Conservation (phyloP, 2,329 filamentous ascomycete genomes). For the Cladobotryum protrusum region DNA sequence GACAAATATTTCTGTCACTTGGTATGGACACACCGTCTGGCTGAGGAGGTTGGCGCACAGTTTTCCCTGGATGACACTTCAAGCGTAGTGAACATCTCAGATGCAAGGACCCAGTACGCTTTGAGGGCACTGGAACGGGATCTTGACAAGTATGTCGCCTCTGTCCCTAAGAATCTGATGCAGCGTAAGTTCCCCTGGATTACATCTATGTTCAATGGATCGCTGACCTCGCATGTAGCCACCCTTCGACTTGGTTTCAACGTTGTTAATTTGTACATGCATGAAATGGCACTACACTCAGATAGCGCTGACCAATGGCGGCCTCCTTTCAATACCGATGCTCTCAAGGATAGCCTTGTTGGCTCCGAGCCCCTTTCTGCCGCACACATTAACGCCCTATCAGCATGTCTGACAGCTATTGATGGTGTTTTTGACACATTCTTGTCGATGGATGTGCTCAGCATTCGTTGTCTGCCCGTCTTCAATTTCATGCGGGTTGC, state of each 20-base stretch:
- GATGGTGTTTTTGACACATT: slow-evolving; percentile 63
- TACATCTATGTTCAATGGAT: neutral
- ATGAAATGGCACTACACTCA: slow-evolving; percentile 66
- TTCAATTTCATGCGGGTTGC: slow-evolving; percentile 66
- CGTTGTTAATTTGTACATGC: slow-evolving; percentile 64
- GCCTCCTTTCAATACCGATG: slow-evolving; percentile 40
- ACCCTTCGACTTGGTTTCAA: slow-evolving; percentile 58
- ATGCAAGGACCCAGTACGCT: slow-evolving; percentile 58
- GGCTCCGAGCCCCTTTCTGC: slow-evolving; percentile 33
- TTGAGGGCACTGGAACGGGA: slow-evolving; percentile 60
- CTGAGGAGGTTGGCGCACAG: slow-evolving; percentile 61
- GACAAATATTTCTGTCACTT: slow-evolving; percentile 54
- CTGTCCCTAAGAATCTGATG: slow-evolving; percentile 47
- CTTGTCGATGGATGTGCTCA: slow-evolving; percentile 50
- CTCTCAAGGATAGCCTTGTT: slow-evolving; percentile 37
- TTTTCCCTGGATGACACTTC: slow-evolving; percentile 61
- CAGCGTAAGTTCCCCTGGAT: slow-evolving; percentile 41
- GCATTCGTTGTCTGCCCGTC: slow-evolving; percentile 60
- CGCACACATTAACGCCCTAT: slow-evolving; percentile 61
- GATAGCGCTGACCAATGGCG: slow-evolving; percentile 51
- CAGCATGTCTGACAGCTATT: slow-evolving; percentile 59
- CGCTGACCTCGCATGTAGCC: slow-evolving; percentile 35
- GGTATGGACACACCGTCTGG: slow-evolving; percentile 54
- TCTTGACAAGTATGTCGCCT: slow-evolving; percentile 51
- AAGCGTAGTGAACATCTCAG: slow-evolving; percentile 48